Evolutionary conservation across 163 green algal genomes (phyloP), one percentile per base, ranked within the genome.

Genomic region (Coccomyxa subellipsoidea): DNA sequence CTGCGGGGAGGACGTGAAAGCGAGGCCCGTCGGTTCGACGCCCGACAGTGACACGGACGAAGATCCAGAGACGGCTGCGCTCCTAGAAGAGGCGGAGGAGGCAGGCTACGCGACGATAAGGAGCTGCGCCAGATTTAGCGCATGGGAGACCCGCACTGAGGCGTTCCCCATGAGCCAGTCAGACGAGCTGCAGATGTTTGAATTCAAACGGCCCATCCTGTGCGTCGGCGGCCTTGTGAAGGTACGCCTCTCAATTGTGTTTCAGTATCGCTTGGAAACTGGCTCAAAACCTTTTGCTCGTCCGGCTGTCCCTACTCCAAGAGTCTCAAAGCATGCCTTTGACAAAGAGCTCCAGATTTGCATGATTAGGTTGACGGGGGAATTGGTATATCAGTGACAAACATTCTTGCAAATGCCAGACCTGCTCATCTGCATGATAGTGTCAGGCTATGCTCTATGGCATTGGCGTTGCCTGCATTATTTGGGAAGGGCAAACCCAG

Each of bases 191-290:
- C 86, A 89, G 83, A 37, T 32, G 27, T 89, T 89, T 66, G n/a
- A 39, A 5, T 78, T 89, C 23, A 73, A 73, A 7, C 77, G 69
- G 23, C 81, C 83, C 47, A 84, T 35, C 12, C 83, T 88, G 1
- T 89, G 86, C 34, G 78, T 85, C 0, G 86, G 86, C 2, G 86
- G 86, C 47, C 80, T 54, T 54, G 32, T 88, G n/a, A 70, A 79
- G 32, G 66, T 66, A 40, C 10, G 35, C 35, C n/a, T 78, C 35
- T 2, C 27, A 9, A 66, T 12, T 29, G 12, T 66, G 47, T 29
- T 66, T 18, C 12, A 66, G 47, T 29, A 66, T 66, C 12, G 12
- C 12, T 29, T 29, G 18, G 12, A 18, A 12, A 29, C 12, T 66
- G 47, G 12, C 47, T 18, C 12, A 18, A 66, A 66, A 29, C 47